Evolutionary conservation across 148 eudicot species (phyloP).

Genomic region (Silene conica): DNA sequence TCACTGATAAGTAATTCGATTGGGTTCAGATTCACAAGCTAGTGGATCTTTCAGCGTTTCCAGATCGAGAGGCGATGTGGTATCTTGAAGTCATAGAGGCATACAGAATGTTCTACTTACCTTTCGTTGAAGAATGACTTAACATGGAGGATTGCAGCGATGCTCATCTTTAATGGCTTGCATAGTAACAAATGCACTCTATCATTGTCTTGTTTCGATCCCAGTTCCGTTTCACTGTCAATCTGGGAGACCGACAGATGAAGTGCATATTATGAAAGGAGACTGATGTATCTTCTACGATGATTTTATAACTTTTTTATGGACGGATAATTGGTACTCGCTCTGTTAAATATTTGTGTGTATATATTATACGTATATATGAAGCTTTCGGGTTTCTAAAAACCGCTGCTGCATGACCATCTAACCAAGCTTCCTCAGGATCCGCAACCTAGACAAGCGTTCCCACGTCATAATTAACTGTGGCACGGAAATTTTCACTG

Average conservation of each 20-base stretch:
- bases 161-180: neutral
- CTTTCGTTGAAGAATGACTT: constrained; percentile 31
- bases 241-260: neutral
- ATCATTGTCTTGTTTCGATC: neutral
- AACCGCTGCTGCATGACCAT: constrained; percentile 70
- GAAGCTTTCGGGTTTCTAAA: no score
- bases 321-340: no score
- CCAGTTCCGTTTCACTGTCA: neutral
- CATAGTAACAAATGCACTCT: neutral
- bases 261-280: no score
- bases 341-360: no score
- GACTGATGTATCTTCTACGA: no score
- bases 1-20: neutral
- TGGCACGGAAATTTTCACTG: constrained; percentile 10
- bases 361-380: no score
- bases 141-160: neutral
- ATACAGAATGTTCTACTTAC: constrained; percentile 69
- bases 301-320: no score
- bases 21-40: constrained; percentile 75
- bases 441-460: constrained; percentile 94
- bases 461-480: constrained; percentile 53
- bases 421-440: constrained; percentile 80
- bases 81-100: constrained; percentile 90
- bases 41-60: constrained; percentile 76
- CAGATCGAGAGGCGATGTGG: constrained; percentile 94